Base-by-base conservation (phyloP, 495 filamentous ascomycete genomes). In the Hypomontagnella monticulosa region DNA sequence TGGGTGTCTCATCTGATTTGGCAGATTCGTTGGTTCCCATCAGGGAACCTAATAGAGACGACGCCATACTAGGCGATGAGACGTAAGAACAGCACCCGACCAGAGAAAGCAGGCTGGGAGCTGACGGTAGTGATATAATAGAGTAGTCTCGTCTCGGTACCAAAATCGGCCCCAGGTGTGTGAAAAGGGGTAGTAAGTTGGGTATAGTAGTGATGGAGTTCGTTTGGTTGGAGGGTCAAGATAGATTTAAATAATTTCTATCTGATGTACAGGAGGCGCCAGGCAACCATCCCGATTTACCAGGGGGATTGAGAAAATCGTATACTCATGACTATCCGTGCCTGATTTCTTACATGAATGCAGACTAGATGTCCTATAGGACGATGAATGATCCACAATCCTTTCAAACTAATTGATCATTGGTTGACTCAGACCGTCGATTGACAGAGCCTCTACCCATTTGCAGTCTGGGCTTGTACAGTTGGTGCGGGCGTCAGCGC, bases 1-100 rank as follows among this genome's bases (percentile, higher is more conserved):
- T 18, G 30, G 58, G 14, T 33, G 49, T 34, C 3, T 41, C 18
- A 20, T 32, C 34, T 40, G 60, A 50, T 34, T 42, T 14, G 30
- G 6, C 16, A 30, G 65, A 62, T 47, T 16, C 46, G 42, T 53
- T 53, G 33, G 33, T 32, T 23, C 19, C 62, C 11, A 46, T 34
- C 33, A 38, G 42, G 37, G 61, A 37, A 1, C 42, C 52, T 14
- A 42, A 38, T 18, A 53, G 57, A 48, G 56, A 52, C 47, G 36
- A 57, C 34, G 58, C 69, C 71, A 73, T 73, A 19, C 38, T 38
- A 37, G 33, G 9, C 3, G 53, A 33, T 23, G 34, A 55, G n/a
- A 36, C 30, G 10, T 19, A 20, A 16, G 15, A 44, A 42, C 7
- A 20, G 52, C 38, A 53, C 40, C 12, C 4, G 9, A 33, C 30